Conservation (phyloP, 1,284 basidiomycete species). For the Irpex rosettiformis region DNA sequence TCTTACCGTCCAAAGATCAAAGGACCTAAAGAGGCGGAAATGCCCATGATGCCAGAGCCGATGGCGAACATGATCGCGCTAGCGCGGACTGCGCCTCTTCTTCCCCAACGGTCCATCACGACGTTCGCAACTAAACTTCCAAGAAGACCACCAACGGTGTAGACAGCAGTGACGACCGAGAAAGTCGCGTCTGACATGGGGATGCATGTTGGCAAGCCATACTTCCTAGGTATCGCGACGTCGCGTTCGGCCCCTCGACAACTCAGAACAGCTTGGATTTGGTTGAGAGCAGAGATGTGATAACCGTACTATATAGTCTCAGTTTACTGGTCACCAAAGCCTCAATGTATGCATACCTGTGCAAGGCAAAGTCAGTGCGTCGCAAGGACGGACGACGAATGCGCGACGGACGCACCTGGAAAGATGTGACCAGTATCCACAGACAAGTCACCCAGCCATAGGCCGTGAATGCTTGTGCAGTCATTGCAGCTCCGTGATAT, state of each 20-base stretch:
- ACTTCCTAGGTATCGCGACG: constrained; percentile 14
- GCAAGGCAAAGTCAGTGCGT: neutral
- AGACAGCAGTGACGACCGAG: constrained; percentile 78
- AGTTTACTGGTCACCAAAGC: constrained; percentile 7
- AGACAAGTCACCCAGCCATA: constrained; percentile 61
- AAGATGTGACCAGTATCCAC: constrained; percentile 63
- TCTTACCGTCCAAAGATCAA: constrained; percentile 68
- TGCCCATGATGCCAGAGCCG: constrained; percentile 64
- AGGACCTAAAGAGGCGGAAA: constrained; percentile 54
- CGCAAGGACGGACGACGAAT: neutral
- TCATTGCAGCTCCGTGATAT: constrained; percentile 12
- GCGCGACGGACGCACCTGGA: constrained; percentile 44
- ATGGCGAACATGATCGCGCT: constrained; percentile 57
- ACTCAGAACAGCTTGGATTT: constrained; percentile 76
- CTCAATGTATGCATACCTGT: constrained; percentile 4
- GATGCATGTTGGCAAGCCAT: constrained; percentile 64
- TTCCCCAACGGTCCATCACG: constrained; percentile 67
- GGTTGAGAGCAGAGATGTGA: constrained; percentile 86
- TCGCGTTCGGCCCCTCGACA: constrained; percentile 39
- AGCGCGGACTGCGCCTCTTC: constrained; percentile 57
- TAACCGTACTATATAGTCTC: constrained; percentile 59
- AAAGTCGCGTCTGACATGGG: constrained; percentile 75
- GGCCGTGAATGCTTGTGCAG: constrained; percentile 40
- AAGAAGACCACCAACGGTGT: constrained; percentile 84
- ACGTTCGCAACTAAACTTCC: constrained; percentile 74